Evolutionary conservation across 768 basidiomycete species (phyloP).

Genomic region (Lyophyllum semitale): DNA sequence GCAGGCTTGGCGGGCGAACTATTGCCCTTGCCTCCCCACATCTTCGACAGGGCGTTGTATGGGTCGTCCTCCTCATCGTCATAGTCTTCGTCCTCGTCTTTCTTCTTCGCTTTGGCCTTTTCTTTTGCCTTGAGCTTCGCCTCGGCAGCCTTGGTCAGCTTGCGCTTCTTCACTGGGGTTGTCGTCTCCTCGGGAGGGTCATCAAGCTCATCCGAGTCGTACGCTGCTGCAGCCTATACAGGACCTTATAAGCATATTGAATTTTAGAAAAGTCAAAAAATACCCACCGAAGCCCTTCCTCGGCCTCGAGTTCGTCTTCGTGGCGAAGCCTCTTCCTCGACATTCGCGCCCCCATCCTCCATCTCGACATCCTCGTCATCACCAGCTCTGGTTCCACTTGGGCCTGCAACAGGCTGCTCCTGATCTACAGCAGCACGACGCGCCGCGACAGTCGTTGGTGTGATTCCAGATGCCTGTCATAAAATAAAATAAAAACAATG

Average conservation of each 20-base stretch:
- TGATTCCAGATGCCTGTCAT: constrained; percentile 48
- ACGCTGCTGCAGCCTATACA: constrained; percentile 39
- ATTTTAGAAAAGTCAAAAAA: not conserved
- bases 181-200: constrained; percentile 42
- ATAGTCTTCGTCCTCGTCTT: constrained; percentile 40
- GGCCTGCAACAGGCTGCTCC: constrained; percentile 45
- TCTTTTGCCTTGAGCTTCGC: constrained; percentile 41
- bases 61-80: constrained; percentile 65
- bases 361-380: constrained; percentile 13
- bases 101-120: constrained; percentile 39
- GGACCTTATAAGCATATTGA: not conserved
- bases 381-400: constrained; percentile 32
- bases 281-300: constrained; percentile 7
- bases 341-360: constrained; percentile 11
- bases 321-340: constrained; percentile 11
- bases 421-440: constrained; percentile 31
- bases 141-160: constrained; percentile 47
- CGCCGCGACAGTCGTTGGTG: constrained; percentile 43
- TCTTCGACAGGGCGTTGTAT: constrained; percentile 66
- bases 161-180: constrained; percentile 57
- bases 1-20: constrained; percentile 52
- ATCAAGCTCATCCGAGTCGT: constrained; percentile 78
- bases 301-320: constrained; percentile 11
- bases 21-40: constrained; percentile 31
- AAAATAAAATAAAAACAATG: not conserved